These are phyloP conservation scores for Cornus florida DNA, from an alignment of 148 eudicot genomes.

Conservation along the genomic window DNA sequence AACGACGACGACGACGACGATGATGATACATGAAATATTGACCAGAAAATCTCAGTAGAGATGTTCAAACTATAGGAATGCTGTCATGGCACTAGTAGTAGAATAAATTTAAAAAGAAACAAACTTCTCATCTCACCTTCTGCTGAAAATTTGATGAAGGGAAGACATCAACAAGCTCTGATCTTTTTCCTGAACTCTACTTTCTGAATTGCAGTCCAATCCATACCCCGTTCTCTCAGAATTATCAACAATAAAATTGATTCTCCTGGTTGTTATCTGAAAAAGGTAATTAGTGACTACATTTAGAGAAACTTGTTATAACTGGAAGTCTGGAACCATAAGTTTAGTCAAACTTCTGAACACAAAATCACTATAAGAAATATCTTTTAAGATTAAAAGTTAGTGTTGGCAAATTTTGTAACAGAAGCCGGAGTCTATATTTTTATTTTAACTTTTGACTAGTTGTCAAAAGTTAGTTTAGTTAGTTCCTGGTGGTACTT, in stretches of 20 bases:
- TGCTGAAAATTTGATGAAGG: slow-evolving; percentile 94
- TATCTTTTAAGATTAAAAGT: no score
- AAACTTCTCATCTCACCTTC: slow-evolving; percentile 65
- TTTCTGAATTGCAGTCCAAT: slow-evolving; percentile 36
- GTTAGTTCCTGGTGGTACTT: no score
- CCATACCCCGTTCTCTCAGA: slow-evolving; percentile 45
- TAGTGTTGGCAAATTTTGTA: no score
- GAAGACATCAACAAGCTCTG: slow-evolving; percentile 84
- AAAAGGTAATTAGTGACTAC: slow-evolving; percentile 20
- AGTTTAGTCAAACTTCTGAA: background rate
- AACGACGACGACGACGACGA: no score
- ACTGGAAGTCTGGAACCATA: background rate
- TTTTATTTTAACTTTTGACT: no score
- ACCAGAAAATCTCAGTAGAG: background rate
- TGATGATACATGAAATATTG: no score
- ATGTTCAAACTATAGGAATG: background rate
- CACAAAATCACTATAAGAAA: background rate
- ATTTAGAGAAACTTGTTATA: background rate
- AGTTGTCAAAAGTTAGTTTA: no score
- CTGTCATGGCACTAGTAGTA: background rate
- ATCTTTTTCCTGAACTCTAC: slow-evolving; percentile 65
- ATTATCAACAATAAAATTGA: slow-evolving; percentile 85
- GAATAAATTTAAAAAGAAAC: background rate
- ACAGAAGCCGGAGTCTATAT: no score
- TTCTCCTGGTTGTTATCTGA: slow-evolving; percentile 85